phyloP scores from a whole-genome alignment of 305 asterid genomes.

The Fraxinus ornus region DNA sequence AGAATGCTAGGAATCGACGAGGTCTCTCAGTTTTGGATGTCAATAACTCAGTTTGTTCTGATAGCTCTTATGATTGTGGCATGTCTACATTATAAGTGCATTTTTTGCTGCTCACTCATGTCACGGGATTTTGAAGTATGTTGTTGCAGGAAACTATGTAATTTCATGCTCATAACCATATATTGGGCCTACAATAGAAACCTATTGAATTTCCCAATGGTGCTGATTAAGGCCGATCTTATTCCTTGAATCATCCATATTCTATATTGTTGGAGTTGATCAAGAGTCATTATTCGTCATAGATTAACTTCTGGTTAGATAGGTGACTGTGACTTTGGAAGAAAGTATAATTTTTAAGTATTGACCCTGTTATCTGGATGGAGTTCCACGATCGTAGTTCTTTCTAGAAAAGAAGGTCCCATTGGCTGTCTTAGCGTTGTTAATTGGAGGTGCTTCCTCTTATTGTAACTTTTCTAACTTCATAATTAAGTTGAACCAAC shows the following conservation, averaged over 20 bases:
- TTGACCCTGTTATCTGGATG: slow-evolving; percentile 67
- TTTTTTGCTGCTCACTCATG: slow-evolving; percentile 24
- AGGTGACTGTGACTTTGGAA: slow-evolving; percentile 32
- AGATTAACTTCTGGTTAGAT: slow-evolving; percentile 31
- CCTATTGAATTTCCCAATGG: slow-evolving; percentile 32
- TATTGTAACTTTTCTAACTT: not conserved
- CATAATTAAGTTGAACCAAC: not conserved
- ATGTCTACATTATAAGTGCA: slow-evolving; percentile 34
- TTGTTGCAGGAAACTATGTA: slow-evolving; percentile 48
- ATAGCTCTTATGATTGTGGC: slow-evolving; percentile 56
- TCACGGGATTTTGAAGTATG: slow-evolving; percentile 55
- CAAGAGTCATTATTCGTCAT: slow-evolving; percentile 51
- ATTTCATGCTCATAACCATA: slow-evolving; percentile 54
- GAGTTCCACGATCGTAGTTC: slow-evolving; percentile 67
- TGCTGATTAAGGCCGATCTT: slow-evolving; percentile 42
- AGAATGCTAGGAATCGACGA: slow-evolving; percentile 11
- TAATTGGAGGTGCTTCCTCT: slow-evolving; percentile 14
- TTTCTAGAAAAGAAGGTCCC: slow-evolving; percentile 93
- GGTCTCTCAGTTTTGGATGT: slow-evolving; percentile 48
- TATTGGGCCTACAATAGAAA: slow-evolving; percentile 60
- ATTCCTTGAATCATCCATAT: slow-evolving; percentile 67
- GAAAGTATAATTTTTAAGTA: slow-evolving; percentile 42
- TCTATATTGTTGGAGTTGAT: slow-evolving; percentile 64
- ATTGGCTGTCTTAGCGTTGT: slow-evolving; percentile 53
- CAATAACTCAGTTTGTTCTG: slow-evolving; percentile 56